These are phyloP conservation scores for Bruguiera sexangula DNA, from an alignment of 345 rosid species.

Conservation along the genomic window DNA sequence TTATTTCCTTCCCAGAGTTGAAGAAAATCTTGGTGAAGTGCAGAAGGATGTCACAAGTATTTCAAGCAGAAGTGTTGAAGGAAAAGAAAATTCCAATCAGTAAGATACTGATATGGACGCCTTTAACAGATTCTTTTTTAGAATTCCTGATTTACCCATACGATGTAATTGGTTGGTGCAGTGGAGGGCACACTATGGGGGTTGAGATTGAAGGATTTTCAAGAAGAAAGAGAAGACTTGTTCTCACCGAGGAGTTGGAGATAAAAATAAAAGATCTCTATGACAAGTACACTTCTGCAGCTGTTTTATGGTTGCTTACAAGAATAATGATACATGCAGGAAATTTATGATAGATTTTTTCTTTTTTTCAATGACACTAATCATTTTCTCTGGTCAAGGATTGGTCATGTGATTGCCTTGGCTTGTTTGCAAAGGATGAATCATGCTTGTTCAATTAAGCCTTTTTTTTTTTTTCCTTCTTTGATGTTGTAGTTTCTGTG, in stretches of 20 bases:
- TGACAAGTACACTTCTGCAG: conserved; percentile 43
- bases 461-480: background rate
- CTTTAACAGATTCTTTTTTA: background rate
- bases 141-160: conserved; percentile 1
- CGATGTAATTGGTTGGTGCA: conserved; percentile 32
- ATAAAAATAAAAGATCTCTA: conserved; percentile 58
- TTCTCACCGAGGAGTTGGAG: conserved; percentile 58
- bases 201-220: conserved; percentile 37
- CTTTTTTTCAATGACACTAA: background rate
- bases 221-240: conserved; percentile 59
- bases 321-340: background rate
- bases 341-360: too few relatives aligned
- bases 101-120: conserved; percentile 14
- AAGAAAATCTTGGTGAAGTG: conserved; percentile 15
- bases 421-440: background rate
- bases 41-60: conserved; percentile 16
- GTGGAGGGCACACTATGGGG: conserved; percentile 40
- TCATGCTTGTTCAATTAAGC: background rate
- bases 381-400: background rate
- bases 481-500: conserved; percentile 12
- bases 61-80: conserved; percentile 19
- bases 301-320: background rate
- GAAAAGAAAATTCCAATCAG: conserved; percentile 19
- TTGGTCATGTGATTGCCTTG: conserved; percentile 9
- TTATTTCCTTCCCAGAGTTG: conserved; percentile 18